Evolutionary conservation across 345 rosid genomes (phyloP), one percentile per base, ranked within the genome.

Genomic region (Populus alba): DNA sequence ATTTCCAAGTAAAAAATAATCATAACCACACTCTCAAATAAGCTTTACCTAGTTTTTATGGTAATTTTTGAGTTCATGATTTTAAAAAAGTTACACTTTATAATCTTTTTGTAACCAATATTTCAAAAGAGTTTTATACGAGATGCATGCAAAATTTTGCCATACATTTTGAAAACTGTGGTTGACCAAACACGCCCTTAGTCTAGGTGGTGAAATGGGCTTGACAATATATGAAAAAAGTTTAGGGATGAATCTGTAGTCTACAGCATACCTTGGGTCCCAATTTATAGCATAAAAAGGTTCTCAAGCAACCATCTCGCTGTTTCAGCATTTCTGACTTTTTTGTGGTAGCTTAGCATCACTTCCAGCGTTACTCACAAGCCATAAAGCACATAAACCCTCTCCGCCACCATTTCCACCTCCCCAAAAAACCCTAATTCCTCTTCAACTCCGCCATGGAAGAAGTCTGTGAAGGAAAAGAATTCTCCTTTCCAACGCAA

Each of bases 381-480:
- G 62, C 62, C 12, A 57, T 8, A 57, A 41, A 41, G 1, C 9
- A n/a, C 27, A n/a, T 8, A 57, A 57, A 10, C 62, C 31, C 8
- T 68, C 61, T 75, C 45, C 70, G 72, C 78, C 78, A 47, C 78
- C 78, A 23, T 18, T 29, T 35, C 25, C 66, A 12, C 38, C 66
- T 51, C 51, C 37, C 33, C 35, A 61, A 75, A 3, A 75, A 62
- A 63, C 69, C 69, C 69, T 73, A 16, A 18, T 15, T 13, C 25
- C n/a, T 45, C 65, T 29, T 51, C 72, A 16, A n/a, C 27, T 22
- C n/a, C 78, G 12, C 31, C 16, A 94, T 96, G 99, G 98, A 96
- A 80, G 98, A 92, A 62, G 99, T 96, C 2, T 82, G 93, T 79
- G 98, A 96, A 78, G 97, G 98, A 6, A 96, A 92, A 76, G 92